These are phyloP conservation scores for Plasmodium relictum DNA, from an alignment of 169 alveolate genomes.

Conservation along the genomic window DNA sequence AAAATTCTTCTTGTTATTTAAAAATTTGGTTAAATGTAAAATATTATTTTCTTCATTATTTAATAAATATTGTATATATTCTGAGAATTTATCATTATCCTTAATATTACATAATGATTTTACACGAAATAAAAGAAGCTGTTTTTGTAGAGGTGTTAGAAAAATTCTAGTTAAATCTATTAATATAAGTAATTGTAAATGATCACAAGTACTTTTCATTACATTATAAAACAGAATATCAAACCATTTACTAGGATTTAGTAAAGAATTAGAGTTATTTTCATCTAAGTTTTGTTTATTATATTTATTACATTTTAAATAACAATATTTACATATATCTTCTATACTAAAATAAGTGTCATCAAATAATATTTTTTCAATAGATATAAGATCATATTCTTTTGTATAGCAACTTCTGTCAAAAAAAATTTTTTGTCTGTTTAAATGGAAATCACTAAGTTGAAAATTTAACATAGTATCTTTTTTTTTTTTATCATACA, in stretches of 20 bases:
- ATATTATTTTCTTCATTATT: constrained; percentile 36
- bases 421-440: constrained; percentile 32
- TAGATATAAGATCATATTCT: constrained; percentile 65
- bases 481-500: background rate
- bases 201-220: constrained; percentile 49
- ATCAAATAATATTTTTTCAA: constrained; percentile 67
- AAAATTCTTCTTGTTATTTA: constrained; percentile 30
- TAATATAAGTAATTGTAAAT: constrained; percentile 40
- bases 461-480: constrained; percentile 11
- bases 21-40: background rate
- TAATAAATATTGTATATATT: constrained; percentile 42
- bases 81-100: constrained; percentile 52
- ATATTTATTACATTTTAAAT: constrained; percentile 34
- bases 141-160: constrained; percentile 72
- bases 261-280: background rate
- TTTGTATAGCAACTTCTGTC: constrained; percentile 55
- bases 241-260: constrained; percentile 75
- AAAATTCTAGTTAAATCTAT: constrained; percentile 56
- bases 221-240: constrained; percentile 46
- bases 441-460: constrained; percentile 39
- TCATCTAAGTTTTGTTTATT: constrained; percentile 22
- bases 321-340: constrained; percentile 71
- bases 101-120: constrained; percentile 26
- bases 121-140: constrained; percentile 56
- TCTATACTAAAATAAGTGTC: constrained; percentile 61